phyloP scores from a whole-genome alignment of 2,329 filamentous ascomycete genomes.

The Aspergillus amoenus region DNA sequence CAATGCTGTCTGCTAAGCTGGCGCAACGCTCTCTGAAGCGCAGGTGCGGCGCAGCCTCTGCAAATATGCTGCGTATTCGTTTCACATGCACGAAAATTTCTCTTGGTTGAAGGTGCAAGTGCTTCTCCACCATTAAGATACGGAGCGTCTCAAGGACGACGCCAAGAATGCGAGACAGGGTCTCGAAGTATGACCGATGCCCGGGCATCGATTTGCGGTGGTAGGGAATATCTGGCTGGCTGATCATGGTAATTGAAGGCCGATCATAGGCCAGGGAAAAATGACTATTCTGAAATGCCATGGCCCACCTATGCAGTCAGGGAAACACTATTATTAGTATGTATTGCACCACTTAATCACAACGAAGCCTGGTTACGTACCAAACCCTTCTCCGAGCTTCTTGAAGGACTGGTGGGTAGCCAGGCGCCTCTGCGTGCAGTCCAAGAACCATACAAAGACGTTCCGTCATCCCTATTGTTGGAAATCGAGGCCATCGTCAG shows the following conservation, averaged over 20 bases:
- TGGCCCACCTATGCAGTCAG: slow-evolving; percentile 46
- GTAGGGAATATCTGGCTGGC: slow-evolving; percentile 49
- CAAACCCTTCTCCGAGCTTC: slow-evolving; percentile 39
- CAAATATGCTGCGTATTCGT: slow-evolving; percentile 54
- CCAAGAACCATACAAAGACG: slow-evolving; percentile 58
- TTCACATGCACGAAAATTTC: slow-evolving; percentile 57
- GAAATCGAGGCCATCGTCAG: slow-evolving; percentile 3
- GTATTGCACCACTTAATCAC: not conserved
- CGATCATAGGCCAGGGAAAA: slow-evolving; percentile 63
- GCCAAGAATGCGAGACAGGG: slow-evolving; percentile 54
- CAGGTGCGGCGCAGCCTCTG: slow-evolving; percentile 57
- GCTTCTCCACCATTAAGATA: slow-evolving; percentile 49
- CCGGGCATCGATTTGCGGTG: slow-evolving; percentile 51
- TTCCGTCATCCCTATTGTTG: slow-evolving; percentile 32
- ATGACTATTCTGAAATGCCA: slow-evolving; percentile 61
- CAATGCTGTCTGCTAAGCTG: slow-evolving; percentile 50
- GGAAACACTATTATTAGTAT: not conserved
- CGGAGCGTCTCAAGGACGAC: slow-evolving; percentile 55
- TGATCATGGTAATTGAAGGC: slow-evolving; percentile 52
- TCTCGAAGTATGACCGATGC: slow-evolving; percentile 55
- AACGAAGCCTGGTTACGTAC: slow-evolving; percentile 21
- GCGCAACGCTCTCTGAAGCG: slow-evolving; percentile 46
- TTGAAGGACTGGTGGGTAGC: slow-evolving; percentile 47
- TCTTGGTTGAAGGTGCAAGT: slow-evolving; percentile 50
- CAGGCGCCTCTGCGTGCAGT: slow-evolving; percentile 55